Evolutionary conservation across 768 basidiomycete genomes (phyloP), one percentile per base, ranked within the genome.

Genomic region (Phallus indusiatus): DNA sequence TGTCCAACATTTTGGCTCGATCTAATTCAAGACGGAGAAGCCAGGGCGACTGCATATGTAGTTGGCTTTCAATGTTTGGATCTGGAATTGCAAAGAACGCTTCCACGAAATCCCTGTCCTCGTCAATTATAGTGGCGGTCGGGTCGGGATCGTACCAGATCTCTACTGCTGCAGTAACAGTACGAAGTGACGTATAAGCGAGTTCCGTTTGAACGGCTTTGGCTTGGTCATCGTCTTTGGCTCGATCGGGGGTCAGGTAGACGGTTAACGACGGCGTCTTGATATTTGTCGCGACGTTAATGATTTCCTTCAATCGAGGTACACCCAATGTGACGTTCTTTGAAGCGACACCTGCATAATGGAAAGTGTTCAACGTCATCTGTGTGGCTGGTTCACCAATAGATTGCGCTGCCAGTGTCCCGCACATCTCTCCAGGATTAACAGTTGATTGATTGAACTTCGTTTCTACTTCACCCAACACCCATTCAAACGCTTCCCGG

Each of bases 281-380:
- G 81, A 98, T 96, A 69, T 98, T 94, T 18, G 88, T 90, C 0
- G 96, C 96, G 60, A 98, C 94, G 68, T 99, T 99, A 76, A 99
- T 98, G 65, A 98, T 97, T 73, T 98, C 96, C 76, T 98, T 98
- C 63, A 99, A 72, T 72, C 96, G 94, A 1, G 96, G 96, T 1
- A 99, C 96, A 85, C 96, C 96, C 60, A 98, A 90, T 0, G 96
- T 99, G 53, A 99, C 96, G 73, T 96, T 97, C 76, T 98, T 98
- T 68, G 90, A 93, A n/a, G 96, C 95, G 22, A 99, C 96, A 86
- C 96, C 96, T 61, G 96, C 96, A 70, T 97, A 98, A 74, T 99
- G 96, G 90, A 98, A 99, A 0, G 95, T 98, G 72, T 99, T 99
- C 60, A 99, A 73, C 6, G 96, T 98, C 96, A 99, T 98, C 74